phyloP scores from a whole-genome alignment of 169 alveolate genomes.

The Plasmodium inui region DNA sequence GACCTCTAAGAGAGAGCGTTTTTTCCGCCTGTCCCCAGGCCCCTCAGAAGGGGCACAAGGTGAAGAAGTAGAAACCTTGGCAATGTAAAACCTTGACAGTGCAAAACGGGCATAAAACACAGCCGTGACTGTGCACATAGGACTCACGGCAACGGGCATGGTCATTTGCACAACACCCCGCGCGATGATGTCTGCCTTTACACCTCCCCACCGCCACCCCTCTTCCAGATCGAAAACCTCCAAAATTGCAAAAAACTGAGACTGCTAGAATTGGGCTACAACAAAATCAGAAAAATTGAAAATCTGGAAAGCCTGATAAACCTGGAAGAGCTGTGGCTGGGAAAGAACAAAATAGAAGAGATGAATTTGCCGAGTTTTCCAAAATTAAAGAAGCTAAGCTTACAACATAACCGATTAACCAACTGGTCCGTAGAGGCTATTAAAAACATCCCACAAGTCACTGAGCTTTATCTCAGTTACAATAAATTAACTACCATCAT shows the following conservation, averaged over 20 bases:
- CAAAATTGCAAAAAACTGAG: conserved; percentile 79
- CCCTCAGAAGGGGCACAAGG: background rate
- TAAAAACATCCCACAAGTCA: conserved; percentile 72
- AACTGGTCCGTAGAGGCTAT: conserved; percentile 81
- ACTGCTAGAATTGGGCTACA: conserved; percentile 90
- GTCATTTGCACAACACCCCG: background rate
- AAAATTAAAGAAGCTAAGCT: conserved; percentile 82
- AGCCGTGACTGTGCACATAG: background rate
- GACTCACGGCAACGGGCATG: background rate
- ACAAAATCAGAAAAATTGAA: conserved; percentile 87
- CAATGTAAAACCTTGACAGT: no score
- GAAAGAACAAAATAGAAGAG: conserved; percentile 89
- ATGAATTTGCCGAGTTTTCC: conserved; percentile 81
- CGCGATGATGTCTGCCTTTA: no score
- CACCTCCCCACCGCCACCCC: background rate
- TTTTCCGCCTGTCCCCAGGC: background rate
- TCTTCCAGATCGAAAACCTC: conserved; percentile 78
- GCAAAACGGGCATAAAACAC: no score
- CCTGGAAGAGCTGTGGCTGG: conserved; percentile 90
- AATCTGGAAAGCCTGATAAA: conserved; percentile 80
- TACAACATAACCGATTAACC: conserved; percentile 86
- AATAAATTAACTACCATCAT: conserved; percentile 77
- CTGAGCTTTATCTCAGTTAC: conserved; percentile 86
- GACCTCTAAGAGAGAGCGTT: background rate
- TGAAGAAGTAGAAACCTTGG: no score